Conservation (phyloP, 768 basidiomycete genomes). For the Galerina sulciceps region DNA sequence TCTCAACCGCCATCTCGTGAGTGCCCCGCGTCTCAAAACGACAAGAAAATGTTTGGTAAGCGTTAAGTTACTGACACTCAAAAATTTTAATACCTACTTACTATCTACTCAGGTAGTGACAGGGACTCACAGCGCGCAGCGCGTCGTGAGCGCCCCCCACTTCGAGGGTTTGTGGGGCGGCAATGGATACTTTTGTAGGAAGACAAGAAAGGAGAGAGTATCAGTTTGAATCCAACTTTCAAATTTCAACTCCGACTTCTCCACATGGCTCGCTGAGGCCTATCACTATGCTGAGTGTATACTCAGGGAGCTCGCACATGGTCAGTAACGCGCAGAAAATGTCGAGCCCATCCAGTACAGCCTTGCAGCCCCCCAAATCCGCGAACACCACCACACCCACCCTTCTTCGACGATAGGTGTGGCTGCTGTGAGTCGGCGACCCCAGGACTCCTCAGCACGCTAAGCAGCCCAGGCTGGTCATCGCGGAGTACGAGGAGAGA, state of each 20-base stretch:
- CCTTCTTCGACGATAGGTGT: conserved; percentile 17
- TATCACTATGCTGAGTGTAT: conserved; percentile 58
- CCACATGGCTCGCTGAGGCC: conserved; percentile 55
- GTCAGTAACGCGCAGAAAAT: conserved; percentile 53
- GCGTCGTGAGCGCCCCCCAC: too few relatives aligned
- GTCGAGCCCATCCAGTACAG: conserved; percentile 46
- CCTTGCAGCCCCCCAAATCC: conserved; percentile 21
- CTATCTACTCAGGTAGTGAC: too few relatives aligned
- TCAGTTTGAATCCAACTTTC: conserved; percentile 19
- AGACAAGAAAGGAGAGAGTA: too few relatives aligned
- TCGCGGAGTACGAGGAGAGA: conserved; percentile 53
- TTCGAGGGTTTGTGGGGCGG: too few relatives aligned
- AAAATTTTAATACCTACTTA: too few relatives aligned
- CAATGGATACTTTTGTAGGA: too few relatives aligned
- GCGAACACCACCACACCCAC: conserved; percentile 10
- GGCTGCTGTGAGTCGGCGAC: too few relatives aligned
- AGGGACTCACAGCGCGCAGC: too few relatives aligned
- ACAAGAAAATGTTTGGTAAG: too few relatives aligned
- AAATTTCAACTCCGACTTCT: conserved; percentile 61
- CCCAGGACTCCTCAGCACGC: conserved; percentile 23
- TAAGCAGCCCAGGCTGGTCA: conserved; percentile 35
- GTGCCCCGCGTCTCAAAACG: too few relatives aligned
- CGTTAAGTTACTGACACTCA: too few relatives aligned
- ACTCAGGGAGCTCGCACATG: conserved; percentile 46
- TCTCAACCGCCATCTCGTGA: too few relatives aligned